A percentile compares a stretch with the other conserved stretches of the same genome.
Conservation (phyloP, 2,329 filamentous ascomycete species). For the Gremmenia infestans region DNA sequence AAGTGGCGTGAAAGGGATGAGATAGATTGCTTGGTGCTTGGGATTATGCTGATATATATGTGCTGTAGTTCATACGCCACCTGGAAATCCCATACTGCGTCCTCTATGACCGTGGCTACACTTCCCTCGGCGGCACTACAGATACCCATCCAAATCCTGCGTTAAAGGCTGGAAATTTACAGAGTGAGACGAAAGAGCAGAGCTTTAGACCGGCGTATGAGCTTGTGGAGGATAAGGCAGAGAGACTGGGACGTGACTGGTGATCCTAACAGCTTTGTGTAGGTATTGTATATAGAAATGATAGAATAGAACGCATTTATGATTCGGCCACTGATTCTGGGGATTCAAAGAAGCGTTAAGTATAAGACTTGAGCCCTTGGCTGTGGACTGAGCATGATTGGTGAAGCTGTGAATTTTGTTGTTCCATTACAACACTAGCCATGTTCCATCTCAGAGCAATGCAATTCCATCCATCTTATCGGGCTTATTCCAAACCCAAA, state of each 20-base stretch:
- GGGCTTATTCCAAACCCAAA: too few species aligned
- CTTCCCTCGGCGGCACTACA: conserved; percentile 81
- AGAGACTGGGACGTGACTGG: conserved; percentile 69
- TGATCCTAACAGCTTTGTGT: conserved; percentile 19
- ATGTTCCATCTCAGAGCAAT: too few species aligned
- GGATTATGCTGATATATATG: conserved; percentile 11
- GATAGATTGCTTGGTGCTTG: background rate
- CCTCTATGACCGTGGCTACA: conserved; percentile 86
- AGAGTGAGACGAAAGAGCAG: conserved; percentile 28
- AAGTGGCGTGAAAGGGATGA: background rate
- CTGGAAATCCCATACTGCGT: conserved; percentile 78
- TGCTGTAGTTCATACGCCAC: conserved; percentile 66
- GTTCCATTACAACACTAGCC: too few species aligned
- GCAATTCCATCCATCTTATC: too few species aligned
- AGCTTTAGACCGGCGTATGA: conserved; percentile 71
- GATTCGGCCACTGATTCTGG: too few species aligned
- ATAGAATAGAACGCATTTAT: background rate
- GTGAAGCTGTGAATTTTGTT: too few species aligned
- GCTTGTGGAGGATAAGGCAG: conserved; percentile 67
- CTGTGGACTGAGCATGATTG: too few species aligned
- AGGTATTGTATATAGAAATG: background rate
- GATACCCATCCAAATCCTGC: conserved; percentile 89
- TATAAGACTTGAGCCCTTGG: too few species aligned
- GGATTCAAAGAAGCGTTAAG: too few species aligned
- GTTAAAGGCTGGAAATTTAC: conserved; percentile 39